These are phyloP conservation scores for Acanthamoeba royreba DNA, from an alignment of 208 protist species.

Conservation along the genomic window DNA sequence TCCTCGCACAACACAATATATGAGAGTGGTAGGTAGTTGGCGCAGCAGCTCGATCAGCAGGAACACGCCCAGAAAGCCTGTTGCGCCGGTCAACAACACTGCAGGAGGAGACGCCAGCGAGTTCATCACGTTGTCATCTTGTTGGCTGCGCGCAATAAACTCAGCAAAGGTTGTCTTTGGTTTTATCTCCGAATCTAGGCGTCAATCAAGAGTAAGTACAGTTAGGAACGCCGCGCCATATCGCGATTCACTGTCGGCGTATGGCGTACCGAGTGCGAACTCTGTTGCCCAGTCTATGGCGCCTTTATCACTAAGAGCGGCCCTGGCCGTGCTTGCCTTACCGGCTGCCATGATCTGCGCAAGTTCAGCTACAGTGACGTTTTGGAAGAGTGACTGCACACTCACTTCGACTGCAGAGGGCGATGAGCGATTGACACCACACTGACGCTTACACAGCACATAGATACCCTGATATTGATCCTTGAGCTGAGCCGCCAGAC, in stretches of 20 bases:
- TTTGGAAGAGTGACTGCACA: background rate
- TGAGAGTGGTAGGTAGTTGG: background rate
- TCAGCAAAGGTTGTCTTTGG: background rate
- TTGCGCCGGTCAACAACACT: conserved; percentile 9
- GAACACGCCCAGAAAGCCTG: conserved; percentile 10
- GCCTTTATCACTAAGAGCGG: too few relatives aligned
- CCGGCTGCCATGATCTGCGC: background rate
- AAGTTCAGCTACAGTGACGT: background rate
- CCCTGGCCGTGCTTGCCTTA: background rate
- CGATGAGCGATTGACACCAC: background rate
- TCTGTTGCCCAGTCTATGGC: background rate
- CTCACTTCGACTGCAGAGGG: background rate
- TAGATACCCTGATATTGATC: background rate
- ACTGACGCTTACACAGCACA: background rate
- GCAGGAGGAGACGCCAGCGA: background rate
- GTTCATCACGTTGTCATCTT: too few relatives aligned
- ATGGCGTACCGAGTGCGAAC: background rate
- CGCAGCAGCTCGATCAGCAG: background rate
- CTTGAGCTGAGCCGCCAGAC: background rate
- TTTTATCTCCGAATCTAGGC: background rate
- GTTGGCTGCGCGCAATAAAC: too few relatives aligned
- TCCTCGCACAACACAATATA: background rate
- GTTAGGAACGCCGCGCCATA: too few relatives aligned
- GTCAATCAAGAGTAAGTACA: too few relatives aligned
- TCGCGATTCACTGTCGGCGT: too few relatives aligned